A percentile compares a stretch with the other conserved stretches of the same genome.
These are phyloP conservation scores for Alternaria incomplexa DNA, from an alignment of 2,329 filamentous ascomycete species.

Conservation along the genomic window DNA sequence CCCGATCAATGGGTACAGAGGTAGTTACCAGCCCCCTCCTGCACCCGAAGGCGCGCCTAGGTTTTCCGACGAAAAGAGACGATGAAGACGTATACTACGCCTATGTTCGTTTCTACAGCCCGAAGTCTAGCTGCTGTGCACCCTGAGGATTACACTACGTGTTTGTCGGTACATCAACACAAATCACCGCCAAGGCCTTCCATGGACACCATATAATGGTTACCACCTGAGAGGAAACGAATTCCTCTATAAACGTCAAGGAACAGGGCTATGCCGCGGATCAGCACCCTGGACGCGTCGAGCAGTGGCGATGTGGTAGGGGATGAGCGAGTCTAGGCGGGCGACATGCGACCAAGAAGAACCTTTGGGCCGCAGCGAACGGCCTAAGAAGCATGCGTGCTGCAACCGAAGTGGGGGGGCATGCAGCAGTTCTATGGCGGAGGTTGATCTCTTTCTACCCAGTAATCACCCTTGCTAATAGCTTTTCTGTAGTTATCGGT, in stretches of 20 bases:
- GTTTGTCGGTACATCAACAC: background rate
- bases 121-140: background rate
- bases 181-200: background rate
- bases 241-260: background rate
- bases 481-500: constrained; percentile 14
- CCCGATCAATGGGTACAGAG: constrained; percentile 74
- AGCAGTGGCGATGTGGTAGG: background rate
- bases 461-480: constrained; percentile 23
- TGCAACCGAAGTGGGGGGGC: constrained; percentile 9
- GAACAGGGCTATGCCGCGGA: background rate
- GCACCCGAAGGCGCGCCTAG: constrained; percentile 45
- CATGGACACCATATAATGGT: background rate
- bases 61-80: constrained; percentile 47
- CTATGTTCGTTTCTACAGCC: background rate
- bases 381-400: background rate
- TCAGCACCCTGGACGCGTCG: background rate
- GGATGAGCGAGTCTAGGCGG: background rate
- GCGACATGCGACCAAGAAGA: constrained; percentile 3
- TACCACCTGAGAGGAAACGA: background rate
- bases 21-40: constrained; percentile 63
- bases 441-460: constrained; percentile 20
- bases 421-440: constrained; percentile 10
- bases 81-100: constrained; percentile 20
- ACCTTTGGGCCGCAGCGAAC: constrained; percentile 5
- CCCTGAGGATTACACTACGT: background rate